These are phyloP conservation scores for Zygoascus meyerae DNA, from an alignment of 1,139 yeast genomes.

Conservation along the genomic window DNA sequence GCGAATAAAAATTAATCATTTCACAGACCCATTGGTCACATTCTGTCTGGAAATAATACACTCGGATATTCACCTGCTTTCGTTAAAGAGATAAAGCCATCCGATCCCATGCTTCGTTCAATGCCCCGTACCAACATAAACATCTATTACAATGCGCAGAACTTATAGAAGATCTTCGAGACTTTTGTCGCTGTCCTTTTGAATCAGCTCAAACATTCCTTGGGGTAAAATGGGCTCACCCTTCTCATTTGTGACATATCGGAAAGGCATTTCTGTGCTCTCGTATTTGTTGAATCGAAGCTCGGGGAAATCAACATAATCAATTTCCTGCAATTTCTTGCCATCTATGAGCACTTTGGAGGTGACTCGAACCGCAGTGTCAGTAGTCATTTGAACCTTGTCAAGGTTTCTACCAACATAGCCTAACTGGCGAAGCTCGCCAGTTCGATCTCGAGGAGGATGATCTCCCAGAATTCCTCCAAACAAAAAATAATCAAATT, in stretches of 20 bases:
- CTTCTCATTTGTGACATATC: constrained; percentile 61
- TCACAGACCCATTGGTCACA: no score
- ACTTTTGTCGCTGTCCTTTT: constrained; percentile 55
- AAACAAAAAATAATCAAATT: constrained; percentile 82
- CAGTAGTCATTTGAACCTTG: constrained; percentile 91
- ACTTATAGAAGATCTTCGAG: constrained; percentile 30
- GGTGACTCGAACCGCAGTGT: constrained; percentile 91
- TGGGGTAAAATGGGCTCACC: constrained; percentile 79
- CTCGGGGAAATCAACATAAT: constrained; percentile 89
- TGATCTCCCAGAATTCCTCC: constrained; percentile 97
- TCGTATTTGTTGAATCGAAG: constrained; percentile 81
- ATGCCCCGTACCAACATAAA: no score
- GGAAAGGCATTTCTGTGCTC: constrained; percentile 96
- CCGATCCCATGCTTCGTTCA: no score
- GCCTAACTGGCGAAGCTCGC: constrained; percentile 76
- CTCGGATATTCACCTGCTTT: no score
- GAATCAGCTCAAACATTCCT: constrained; percentile 85
- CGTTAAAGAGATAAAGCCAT: no score
- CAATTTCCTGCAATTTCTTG: constrained; percentile 58
- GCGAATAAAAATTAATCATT: no score
- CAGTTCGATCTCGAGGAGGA: constrained; percentile 94
- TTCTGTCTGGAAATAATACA: no score
- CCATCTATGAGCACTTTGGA: constrained; percentile 61
- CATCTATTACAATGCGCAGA: no score
- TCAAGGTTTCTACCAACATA: constrained; percentile 84